Conservation (phyloP, 176 grass and related monocot species). For the Hsuehochloa calcarea region DNA sequence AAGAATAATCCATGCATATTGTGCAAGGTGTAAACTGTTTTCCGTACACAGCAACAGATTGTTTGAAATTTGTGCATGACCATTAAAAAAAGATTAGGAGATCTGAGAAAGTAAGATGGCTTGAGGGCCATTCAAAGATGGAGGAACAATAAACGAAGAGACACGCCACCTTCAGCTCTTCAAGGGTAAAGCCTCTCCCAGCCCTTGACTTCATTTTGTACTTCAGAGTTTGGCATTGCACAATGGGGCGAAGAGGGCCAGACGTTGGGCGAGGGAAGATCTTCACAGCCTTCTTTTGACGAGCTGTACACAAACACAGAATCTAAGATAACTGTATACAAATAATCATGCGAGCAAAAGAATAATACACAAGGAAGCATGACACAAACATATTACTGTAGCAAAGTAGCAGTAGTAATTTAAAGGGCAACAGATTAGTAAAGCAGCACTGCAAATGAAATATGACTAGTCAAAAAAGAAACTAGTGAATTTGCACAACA, state of each 20-base stretch:
- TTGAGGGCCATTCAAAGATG: neutral
- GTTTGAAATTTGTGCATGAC: neutral
- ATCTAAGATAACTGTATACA: neutral
- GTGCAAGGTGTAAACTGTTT: neutral
- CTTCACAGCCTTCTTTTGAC: constrained; percentile 92
- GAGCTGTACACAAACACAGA: constrained; percentile 37
- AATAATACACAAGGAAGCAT: neutral
- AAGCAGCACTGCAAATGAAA: neutral
- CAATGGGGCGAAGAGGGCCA: constrained; percentile 67
- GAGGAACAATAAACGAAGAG: neutral
- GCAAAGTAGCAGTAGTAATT: neutral
- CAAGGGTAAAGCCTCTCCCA: constrained; percentile 76
- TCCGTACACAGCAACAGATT: neutral
- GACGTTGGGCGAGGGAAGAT: constrained; percentile 87
- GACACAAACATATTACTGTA: neutral
- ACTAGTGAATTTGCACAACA: neutral
- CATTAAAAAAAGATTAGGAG: neutral
- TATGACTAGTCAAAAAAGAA: neutral
- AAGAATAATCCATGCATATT: neutral
- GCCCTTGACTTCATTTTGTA: constrained; percentile 98
- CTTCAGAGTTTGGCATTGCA: constrained; percentile 84
- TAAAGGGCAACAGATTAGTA: neutral
- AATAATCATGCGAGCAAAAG: neutral
- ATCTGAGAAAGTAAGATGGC: neutral
- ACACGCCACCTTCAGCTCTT: constrained; percentile 77